Base-by-base conservation (phyloP, 768 basidiomycete genomes). In the Chlorophyllum brunneum region DNA sequence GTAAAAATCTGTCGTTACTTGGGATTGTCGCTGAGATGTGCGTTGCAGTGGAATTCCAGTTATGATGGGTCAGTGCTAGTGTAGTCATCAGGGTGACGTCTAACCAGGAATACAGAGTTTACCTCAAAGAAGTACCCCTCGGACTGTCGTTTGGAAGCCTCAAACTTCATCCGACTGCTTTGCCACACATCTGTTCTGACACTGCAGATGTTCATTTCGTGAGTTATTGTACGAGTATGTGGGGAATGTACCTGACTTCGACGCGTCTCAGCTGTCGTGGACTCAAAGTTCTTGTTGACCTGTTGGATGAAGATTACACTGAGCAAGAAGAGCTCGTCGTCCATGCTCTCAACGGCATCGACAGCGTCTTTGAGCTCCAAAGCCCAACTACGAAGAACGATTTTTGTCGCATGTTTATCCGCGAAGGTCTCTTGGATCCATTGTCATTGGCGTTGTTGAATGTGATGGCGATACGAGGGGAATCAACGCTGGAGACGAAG, bases 141-240 rank as follows among this genome's bases (percentile, higher is more conserved):
- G 10, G 94, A 97, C 64, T 97, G 94, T 60, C 84, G 97, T 30
- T 68, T 90, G n/a, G 91, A 98, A 63, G 95, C 95, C 0, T 98
- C 97, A 2, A 85, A 91, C 61, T 98, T 98, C 67, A 91, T 99
- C 47, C 85, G 91, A 23, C 70, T 95, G 11, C 79, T 98, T 22
- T 97, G 95, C 65, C 85, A 93, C 63, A 89, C 93, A 0, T 98
- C 95, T 2, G 86, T 93, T 9, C 69, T 97, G 56, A 99, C 95
- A 1, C 71, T 98, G 33, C 95, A 98, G 63, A 98, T 98, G 95
- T 98, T 98, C 71, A 97, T 98, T 56, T 90, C 93, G 92, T 94
- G 64, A 54, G 92, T 82, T n/a, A n/a, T 29, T 47, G 8, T 20
- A 10, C 27, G 46, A 13, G n/a, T 2, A 10, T 11, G 18, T 3